Evolutionary conservation across 768 basidiomycete species (phyloP).

Genomic region (Leucosporidium creatinivorum): DNA sequence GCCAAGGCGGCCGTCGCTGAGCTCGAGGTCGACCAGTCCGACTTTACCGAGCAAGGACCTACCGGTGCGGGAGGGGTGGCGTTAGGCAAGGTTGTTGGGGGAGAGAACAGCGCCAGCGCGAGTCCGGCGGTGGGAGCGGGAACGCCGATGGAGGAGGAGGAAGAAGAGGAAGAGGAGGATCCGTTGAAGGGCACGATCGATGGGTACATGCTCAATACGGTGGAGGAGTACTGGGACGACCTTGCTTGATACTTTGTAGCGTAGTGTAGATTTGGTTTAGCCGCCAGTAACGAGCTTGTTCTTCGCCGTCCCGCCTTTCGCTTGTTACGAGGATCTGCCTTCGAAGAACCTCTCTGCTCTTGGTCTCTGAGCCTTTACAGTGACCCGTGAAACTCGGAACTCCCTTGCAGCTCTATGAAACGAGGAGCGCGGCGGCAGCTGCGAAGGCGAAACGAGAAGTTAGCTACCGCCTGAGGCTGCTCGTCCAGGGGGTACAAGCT

Average conservation of each 20-base stretch:
- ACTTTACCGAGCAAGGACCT: slow-evolving; percentile 27
- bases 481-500: neutral
- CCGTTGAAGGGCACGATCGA: slow-evolving; percentile 64
- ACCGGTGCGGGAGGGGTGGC: slow-evolving; percentile 25
- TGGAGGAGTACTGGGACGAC: slow-evolving; percentile 43
- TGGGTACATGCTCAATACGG: slow-evolving; percentile 67
- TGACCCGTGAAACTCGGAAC: no score
- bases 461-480: no score
- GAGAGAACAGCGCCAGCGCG: slow-evolving; percentile 8
- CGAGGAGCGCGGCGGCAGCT: no score
- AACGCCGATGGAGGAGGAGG: slow-evolving; percentile 43
- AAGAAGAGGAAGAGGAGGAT: slow-evolving; percentile 41
- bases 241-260: slow-evolving; percentile 29
- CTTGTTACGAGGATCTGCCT: no score
- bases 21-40: slow-evolving; percentile 62
- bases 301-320: no score
- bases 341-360: no score
- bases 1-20: slow-evolving; percentile 75
- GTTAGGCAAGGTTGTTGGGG: slow-evolving; percentile 17
- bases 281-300: no score
- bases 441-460: no score
- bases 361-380: no score
- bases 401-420: no score
- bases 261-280: no score
- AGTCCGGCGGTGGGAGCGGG: slow-evolving; percentile 25